Conservation (phyloP, 495 filamentous ascomycete genomes). For the Hypoxylon fuscum region DNA sequence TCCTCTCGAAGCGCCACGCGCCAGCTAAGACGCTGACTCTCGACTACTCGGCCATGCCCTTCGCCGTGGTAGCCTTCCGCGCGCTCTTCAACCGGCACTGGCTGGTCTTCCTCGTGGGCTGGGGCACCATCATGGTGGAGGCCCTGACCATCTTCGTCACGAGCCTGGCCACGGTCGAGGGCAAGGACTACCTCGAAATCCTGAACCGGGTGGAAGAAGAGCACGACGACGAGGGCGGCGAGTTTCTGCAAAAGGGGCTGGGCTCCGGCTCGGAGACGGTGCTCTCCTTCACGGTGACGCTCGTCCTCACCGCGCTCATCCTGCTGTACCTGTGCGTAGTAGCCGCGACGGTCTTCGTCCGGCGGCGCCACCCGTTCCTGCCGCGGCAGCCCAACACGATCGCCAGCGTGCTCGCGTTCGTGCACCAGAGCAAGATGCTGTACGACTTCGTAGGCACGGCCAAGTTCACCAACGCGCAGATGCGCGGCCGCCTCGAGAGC, state of each 20-base stretch:
- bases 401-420: slow-evolving; percentile 73
- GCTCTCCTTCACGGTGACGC: slow-evolving; percentile 65
- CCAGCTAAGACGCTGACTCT: slow-evolving; percentile 69
- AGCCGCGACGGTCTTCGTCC: slow-evolving; percentile 60
- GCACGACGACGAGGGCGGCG: slow-evolving; percentile 8
- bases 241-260: slow-evolving; percentile 41
- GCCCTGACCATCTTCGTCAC: slow-evolving; percentile 73
- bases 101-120: slow-evolving; percentile 67
- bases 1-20: slow-evolving; percentile 70
- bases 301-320: slow-evolving; percentile 65
- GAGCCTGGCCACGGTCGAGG: slow-evolving; percentile 66
- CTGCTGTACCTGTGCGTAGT: slow-evolving; percentile 65
- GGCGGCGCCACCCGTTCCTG: slow-evolving; percentile 69
- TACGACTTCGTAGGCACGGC: slow-evolving; percentile 74
- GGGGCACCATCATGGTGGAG: slow-evolving; percentile 71
- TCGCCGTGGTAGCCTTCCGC: slow-evolving; percentile 68
- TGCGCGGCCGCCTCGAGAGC: slow-evolving; percentile 61
- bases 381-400: slow-evolving; percentile 79
- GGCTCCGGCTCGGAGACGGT: slow-evolving; percentile 69
- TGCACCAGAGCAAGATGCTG: slow-evolving; percentile 78
- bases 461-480: slow-evolving; percentile 63
- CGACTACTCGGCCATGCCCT: slow-evolving; percentile 76
- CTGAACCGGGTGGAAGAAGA: slow-evolving; percentile 14
- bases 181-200: slow-evolving; percentile 59
- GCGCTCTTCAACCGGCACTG: slow-evolving; percentile 70